Evolutionary conservation across 768 basidiomycete species (phyloP).

Genomic region (Termitomyces sp.): DNA sequence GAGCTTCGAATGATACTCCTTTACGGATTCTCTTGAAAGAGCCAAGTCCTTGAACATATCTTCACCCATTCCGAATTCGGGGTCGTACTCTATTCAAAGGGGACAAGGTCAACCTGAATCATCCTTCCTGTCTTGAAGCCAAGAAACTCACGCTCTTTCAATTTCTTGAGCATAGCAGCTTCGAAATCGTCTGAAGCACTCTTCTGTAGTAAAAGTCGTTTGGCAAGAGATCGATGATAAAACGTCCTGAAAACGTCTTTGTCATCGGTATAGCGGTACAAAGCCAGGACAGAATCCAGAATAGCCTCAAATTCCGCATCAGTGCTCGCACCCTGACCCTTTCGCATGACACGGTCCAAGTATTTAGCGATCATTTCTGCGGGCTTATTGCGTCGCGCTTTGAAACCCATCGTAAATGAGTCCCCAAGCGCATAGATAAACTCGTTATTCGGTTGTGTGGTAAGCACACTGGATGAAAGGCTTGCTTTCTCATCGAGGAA

Average conservation of each 20-base stretch:
- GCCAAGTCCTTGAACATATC: conserved; percentile 93
- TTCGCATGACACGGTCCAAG: conserved; percentile 83
- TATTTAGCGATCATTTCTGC: conserved; percentile 94
- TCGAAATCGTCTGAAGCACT: conserved; percentile 89
- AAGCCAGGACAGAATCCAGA: conserved; percentile 61
- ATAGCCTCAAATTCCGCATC: conserved; percentile 60
- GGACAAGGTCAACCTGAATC: neutral
- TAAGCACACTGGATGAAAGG: conserved; percentile 27
- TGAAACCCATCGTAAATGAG: conserved; percentile 73
- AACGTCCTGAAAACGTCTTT: conserved; percentile 94
- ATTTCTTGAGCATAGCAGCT: conserved; percentile 74
- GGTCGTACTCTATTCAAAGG: conserved; percentile 80
- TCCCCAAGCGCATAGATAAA: conserved; percentile 68
- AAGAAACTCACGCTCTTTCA: conserved; percentile 62
- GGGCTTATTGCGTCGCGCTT: conserved; percentile 72
- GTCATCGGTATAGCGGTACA: conserved; percentile 88
- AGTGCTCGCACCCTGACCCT: conserved; percentile 69
- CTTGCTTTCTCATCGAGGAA: conserved; percentile 43
- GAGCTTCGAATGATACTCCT: conserved; percentile 54
- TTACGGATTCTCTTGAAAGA: conserved; percentile 70
- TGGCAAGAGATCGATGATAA: conserved; percentile 86
- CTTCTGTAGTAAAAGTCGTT: conserved; percentile 77
- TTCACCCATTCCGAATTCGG: conserved; percentile 91
- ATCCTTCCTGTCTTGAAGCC: neutral
- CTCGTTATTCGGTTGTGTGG: conserved; percentile 42